Conservation (phyloP, 2,329 filamentous ascomycete species). For the Proliferodiscus dingleyae region DNA sequence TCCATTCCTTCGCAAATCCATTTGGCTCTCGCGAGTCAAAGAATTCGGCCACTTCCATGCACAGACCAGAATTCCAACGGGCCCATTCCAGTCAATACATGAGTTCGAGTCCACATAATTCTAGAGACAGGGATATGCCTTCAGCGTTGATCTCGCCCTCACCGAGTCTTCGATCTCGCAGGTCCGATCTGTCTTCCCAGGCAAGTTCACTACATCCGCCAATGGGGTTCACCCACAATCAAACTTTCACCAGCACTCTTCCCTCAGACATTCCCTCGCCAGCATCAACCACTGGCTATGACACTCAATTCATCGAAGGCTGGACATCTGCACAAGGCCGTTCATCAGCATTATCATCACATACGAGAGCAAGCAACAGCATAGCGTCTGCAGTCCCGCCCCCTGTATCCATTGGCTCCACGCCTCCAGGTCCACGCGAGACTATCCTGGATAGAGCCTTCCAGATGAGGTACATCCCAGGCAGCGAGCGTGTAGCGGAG, state of each 20-base stretch:
- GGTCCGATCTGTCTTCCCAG: constrained; percentile 53
- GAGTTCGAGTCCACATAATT: constrained; percentile 36
- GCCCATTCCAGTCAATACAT: constrained; percentile 42
- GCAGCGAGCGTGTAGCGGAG: constrained; percentile 45
- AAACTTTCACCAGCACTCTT: constrained; percentile 48
- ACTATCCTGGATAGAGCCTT: constrained; percentile 65
- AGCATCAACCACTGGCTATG: constrained; percentile 47
- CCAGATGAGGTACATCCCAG: constrained; percentile 57
- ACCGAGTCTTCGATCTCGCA: constrained; percentile 56
- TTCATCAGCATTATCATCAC: constrained; percentile 51
- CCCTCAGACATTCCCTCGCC: constrained; percentile 55
- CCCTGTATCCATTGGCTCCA: constrained; percentile 33
- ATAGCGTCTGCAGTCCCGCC: constrained; percentile 46
- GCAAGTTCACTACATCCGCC: constrained; percentile 35
- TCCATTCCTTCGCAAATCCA: constrained; percentile 29
- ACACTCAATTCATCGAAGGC: constrained; percentile 54
- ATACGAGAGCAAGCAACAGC: constrained; percentile 49
- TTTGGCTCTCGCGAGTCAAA: constrained; percentile 22
- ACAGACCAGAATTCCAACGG: constrained; percentile 38
- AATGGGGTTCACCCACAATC: constrained; percentile 43
- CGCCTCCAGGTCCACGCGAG: constrained; percentile 49
- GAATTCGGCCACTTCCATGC: constrained; percentile 12
- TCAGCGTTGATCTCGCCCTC: constrained; percentile 52
- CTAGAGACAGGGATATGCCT: constrained; percentile 35
- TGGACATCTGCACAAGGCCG: constrained; percentile 57